A percentile compares a stretch with the other conserved stretches of the same genome.
phyloP scores from a whole-genome alignment of 176 grass and related monocot genomes.

The Typha latifolia region DNA sequence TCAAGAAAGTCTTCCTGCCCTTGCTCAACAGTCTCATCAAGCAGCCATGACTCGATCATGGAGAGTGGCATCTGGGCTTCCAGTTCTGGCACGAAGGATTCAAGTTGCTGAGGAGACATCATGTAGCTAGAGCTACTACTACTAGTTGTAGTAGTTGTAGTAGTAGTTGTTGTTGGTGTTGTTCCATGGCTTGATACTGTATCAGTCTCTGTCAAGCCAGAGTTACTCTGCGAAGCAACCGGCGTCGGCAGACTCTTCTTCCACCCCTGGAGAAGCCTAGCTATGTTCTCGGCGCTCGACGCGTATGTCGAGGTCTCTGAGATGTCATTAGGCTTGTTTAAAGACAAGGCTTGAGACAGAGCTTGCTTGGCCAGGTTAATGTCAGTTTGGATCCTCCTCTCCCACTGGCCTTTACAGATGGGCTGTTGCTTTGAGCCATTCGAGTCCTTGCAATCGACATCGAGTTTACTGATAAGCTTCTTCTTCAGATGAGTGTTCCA shows the following conservation, averaged over 20 bases:
- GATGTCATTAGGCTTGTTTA: constrained; percentile 12
- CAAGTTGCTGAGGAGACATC: constrained; percentile 7
- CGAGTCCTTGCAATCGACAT: neutral
- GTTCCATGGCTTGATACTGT: neutral
- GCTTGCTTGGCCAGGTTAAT: constrained; percentile 55
- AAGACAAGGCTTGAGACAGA: constrained; percentile 50
- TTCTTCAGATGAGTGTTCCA: constrained; percentile 71
- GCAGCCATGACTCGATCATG: constrained; percentile 59
- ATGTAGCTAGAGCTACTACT: neutral
- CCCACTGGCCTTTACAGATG: constrained; percentile 51
- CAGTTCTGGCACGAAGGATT: neutral
- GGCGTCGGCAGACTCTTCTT: constrained; percentile 1
- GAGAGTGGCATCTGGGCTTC: constrained; percentile 1
- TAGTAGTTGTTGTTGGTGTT: no score
- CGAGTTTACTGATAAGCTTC: constrained; percentile 32
- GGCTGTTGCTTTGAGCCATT: neutral
- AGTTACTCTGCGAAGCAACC: constrained; percentile 21
- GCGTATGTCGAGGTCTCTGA: constrained; percentile 13
- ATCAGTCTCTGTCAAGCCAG: constrained; percentile 27
- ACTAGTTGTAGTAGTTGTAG: neutral
- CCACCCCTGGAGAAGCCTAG: constrained; percentile 39
- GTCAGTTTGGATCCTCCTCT: constrained; percentile 63
- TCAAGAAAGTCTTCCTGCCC: constrained; percentile 15
- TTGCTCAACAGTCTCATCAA: constrained; percentile 33
- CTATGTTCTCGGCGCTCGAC: constrained; percentile 26